Base-by-base conservation (phyloP, 2,329 filamentous ascomycete species). In the Aureobasidium sp. region DNA sequence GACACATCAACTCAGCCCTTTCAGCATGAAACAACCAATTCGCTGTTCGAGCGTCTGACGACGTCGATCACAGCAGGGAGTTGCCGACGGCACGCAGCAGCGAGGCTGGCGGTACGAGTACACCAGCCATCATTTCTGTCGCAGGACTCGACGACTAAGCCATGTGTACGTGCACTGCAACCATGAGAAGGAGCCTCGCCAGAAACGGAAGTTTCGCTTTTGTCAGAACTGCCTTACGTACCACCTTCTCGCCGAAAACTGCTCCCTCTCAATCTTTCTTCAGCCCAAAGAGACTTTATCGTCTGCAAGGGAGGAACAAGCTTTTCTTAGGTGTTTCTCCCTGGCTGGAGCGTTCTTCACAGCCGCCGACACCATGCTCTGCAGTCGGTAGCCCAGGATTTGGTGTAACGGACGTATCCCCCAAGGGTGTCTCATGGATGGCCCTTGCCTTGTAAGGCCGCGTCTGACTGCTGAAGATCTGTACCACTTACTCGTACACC, bases 341-440 rank as follows among this genome's bases (percentile, higher is more conserved):
- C 59, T 36, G 59, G 47, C 47, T 33, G 36, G 27, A 23, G 36
- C 31, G 47, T 53, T 53, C 20, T 40, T 27, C 58, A 23, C 40
- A 50, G 43, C 56, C 42, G 56, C 38, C 38, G 38, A 40, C 40
- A n/a, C 55, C 27, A 50, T 50, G 43, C 56, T 33, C 36, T 43
- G 47, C 59, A 53, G 36, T n/a, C 31, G 38, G 31, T 53, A 53
- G 25, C 27, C 45, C 47, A 48, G 25, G 11, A 25, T 27, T 13
- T 62, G 47, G 59, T 62, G 59, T 48, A 43, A 62, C 59, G 45
- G 47, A 43, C 58, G 50, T 43, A 61, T 61, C 58, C n/a, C 56
- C 58, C 45, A 51, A 50, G 25, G n/a, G 16, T 43, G 58, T n/a
- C 29, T 4, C 58, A n/a, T 33, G 18, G 36, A 10, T 53, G n/a